Conservation (phyloP, 345 rosid genomes). For the Eucalyptus regnans region DNA sequence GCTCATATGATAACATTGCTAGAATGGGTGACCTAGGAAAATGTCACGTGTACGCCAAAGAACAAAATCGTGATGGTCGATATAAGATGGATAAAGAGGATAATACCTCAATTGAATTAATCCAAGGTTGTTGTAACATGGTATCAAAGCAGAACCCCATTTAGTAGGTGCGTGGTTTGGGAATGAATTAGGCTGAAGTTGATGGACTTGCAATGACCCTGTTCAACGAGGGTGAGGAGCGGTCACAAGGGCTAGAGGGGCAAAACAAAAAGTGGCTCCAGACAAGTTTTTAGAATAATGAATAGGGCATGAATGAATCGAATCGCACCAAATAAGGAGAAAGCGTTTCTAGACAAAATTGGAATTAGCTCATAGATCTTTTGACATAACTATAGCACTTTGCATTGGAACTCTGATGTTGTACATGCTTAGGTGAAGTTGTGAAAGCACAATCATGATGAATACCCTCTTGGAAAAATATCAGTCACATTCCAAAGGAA, state of each 20-base stretch:
- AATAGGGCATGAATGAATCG: background rate
- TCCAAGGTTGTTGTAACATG: background rate
- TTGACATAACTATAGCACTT: background rate
- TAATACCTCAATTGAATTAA: background rate
- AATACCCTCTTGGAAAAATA: background rate
- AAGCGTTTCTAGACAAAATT: background rate
- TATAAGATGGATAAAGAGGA: background rate
- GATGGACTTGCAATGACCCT: background rate
- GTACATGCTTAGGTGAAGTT: background rate
- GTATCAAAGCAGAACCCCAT: background rate
- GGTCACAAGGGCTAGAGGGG: background rate
- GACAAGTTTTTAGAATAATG: background rate
- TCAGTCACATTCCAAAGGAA: background rate
- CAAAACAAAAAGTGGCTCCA: rapidly evolving
- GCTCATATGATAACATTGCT: rapidly evolving
- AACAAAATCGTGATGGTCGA: background rate
- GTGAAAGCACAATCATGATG: background rate
- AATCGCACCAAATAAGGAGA: background rate
- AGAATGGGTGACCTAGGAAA: background rate
- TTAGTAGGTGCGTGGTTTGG: rapidly evolving
- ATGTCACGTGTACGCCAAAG: rapidly evolving
- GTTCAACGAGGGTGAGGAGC: rapidly evolving
- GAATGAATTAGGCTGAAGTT: rapidly evolving
- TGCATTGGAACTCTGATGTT: background rate
- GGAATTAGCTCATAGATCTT: background rate